Evolutionary conservation across 169 alveolate species (phyloP).

Genomic region (Eimeria maxima): DNA sequence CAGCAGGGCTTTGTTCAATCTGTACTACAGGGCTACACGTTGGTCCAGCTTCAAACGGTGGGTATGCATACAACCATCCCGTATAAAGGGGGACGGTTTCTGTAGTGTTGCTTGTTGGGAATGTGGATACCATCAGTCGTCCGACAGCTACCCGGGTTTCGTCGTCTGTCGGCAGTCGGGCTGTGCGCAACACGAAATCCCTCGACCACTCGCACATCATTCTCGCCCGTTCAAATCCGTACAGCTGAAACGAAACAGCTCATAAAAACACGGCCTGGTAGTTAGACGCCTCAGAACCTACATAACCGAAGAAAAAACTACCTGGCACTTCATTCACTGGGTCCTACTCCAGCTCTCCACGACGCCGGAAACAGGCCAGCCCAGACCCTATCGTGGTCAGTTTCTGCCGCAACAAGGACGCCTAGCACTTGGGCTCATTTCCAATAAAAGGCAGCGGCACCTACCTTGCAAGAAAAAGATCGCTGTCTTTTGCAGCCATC

Average conservation of each 20-base stretch:
- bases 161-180: constrained; percentile 71
- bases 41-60: background rate
- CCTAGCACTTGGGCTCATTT: background rate
- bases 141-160: constrained; percentile 56
- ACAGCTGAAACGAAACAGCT: constrained; percentile 49
- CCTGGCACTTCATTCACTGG: background rate
- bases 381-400: background rate
- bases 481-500: constrained; percentile 71
- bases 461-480: constrained; percentile 80
- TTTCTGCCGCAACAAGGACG: background rate
- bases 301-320: no score
- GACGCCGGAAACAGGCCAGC: background rate
- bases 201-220: constrained; percentile 81
- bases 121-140: background rate
- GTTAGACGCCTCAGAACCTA: background rate
- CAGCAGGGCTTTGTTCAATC: background rate
- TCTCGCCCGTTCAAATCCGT: constrained; percentile 72
- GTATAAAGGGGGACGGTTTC: background rate
- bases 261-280: background rate
- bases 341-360: background rate
- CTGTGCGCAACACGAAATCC: constrained; percentile 60
- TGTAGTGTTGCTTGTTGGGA: background rate
- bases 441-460: background rate
- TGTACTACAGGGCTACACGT: background rate
- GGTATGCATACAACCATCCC: background rate